These are phyloP conservation scores for Penicillium cinerascens DNA, from an alignment of 495 filamentous ascomycete genomes.

Conservation along the genomic window DNA sequence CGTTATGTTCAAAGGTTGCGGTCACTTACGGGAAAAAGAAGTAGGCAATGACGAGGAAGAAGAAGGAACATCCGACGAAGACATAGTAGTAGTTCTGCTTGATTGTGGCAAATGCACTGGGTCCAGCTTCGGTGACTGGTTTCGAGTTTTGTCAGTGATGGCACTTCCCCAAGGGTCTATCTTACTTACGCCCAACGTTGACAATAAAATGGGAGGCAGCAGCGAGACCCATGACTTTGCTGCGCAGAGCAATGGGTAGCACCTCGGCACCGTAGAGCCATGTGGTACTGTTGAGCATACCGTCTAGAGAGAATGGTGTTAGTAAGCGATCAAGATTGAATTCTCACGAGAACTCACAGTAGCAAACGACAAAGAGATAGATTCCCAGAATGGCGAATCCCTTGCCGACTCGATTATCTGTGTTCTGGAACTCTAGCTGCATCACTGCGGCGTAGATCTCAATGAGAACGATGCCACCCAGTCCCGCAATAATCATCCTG, in stretches of 20 bases:
- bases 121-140: slow-evolving; percentile 54
- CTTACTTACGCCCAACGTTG: slow-evolving; percentile 48
- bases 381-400: slow-evolving; percentile 60
- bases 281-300: slow-evolving; percentile 57
- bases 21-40: slow-evolving; percentile 50
- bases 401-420: slow-evolving; percentile 52
- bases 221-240: slow-evolving; percentile 57
- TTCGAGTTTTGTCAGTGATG: background rate
- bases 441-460: slow-evolving; percentile 60
- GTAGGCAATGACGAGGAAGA: slow-evolving; percentile 51
- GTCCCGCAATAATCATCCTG: slow-evolving; percentile 53
- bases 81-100: slow-evolving; percentile 60
- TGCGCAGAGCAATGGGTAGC: slow-evolving; percentile 52
- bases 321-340: slow-evolving; percentile 2
- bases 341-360: slow-evolving; percentile 37
- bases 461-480: slow-evolving; percentile 47
- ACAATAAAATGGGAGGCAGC: slow-evolving; percentile 57
- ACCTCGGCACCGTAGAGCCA: slow-evolving; percentile 62
- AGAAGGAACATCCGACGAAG: slow-evolving; percentile 48
- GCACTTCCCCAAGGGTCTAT: background rate
- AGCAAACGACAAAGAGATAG: slow-evolving; percentile 55
- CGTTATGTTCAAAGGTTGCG: background rate
- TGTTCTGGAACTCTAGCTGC: slow-evolving; percentile 54
- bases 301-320: slow-evolving; percentile 31
- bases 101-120: slow-evolving; percentile 56